Conservation (phyloP, 768 basidiomycete species). For the Pisolithus marmoratus region DNA sequence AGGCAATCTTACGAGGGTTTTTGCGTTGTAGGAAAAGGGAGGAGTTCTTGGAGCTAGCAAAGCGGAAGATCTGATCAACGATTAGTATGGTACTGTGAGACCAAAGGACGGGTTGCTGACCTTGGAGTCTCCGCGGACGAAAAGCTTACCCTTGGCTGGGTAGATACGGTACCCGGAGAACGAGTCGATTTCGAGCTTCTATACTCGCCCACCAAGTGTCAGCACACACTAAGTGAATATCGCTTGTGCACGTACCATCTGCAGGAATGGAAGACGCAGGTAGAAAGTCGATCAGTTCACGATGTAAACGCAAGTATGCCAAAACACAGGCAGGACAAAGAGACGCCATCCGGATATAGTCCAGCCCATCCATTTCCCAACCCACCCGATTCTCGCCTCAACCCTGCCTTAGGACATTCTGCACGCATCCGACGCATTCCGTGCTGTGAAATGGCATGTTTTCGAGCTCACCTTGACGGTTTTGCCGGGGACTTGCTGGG, state of each 20-base stretch:
- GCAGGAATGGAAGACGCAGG: not conserved
- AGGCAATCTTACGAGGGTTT: slow-evolving; percentile 99
- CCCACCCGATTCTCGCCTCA: slow-evolving; percentile 4
- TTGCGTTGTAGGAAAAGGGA: slow-evolving; percentile 99
- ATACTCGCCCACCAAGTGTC: slow-evolving; percentile 13
- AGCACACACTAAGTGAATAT: not conserved
- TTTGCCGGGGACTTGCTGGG: slow-evolving; percentile 31
- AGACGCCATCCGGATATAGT: slow-evolving; percentile 32
- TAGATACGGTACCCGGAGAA: slow-evolving; percentile 98
- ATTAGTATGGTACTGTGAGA: not conserved
- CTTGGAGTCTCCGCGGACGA: slow-evolving; percentile 95
- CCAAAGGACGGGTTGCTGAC: slow-evolving; percentile 37
- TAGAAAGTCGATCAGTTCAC: slow-evolving; percentile 13
- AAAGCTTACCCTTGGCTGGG: slow-evolving; percentile 94
- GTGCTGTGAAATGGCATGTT: slow-evolving; percentile 18
- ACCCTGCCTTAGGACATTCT: not conserved
- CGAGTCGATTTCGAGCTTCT: slow-evolving; percentile 98
- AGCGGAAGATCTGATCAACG: slow-evolving; percentile 80
- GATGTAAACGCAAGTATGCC: slow-evolving; percentile 4
- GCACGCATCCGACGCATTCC: slow-evolving; percentile 8
- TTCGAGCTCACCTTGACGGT: slow-evolving; percentile 56
- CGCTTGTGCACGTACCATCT: slow-evolving; percentile 21
- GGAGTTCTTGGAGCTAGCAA: slow-evolving; percentile 85
- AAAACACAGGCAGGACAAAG: slow-evolving; percentile 7
- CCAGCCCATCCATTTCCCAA: slow-evolving; percentile 38